phyloP scores from a whole-genome alignment of 2,329 filamentous ascomycete genomes.

The Paramyrothecium roridum region DNA sequence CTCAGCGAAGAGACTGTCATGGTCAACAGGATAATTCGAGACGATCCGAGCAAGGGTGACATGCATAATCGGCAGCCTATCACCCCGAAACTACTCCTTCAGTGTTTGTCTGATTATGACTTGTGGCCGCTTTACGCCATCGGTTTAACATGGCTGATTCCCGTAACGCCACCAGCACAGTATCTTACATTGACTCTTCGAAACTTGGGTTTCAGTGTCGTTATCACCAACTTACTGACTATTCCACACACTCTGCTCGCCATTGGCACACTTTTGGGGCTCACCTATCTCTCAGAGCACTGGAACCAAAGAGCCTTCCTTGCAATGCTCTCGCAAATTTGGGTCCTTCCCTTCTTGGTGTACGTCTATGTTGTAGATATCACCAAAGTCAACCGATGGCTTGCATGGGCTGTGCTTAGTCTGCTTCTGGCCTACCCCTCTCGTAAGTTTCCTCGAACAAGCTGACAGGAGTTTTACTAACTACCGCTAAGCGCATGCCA shows the following conservation, averaged over 20 bases:
- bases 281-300: conserved; percentile 26
- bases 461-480: conserved; percentile 5
- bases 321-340: conserved; percentile 42
- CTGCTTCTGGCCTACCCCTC: conserved; percentile 34
- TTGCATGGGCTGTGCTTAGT: conserved; percentile 28
- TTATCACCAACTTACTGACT: conserved; percentile 29
- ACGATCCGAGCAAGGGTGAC: conserved; percentile 56
- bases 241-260: conserved; percentile 4
- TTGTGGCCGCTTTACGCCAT: conserved; percentile 53
- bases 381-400: conserved; percentile 23
- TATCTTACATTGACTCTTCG: conserved; percentile 47
- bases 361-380: conserved; percentile 35
- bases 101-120: conserved; percentile 55
- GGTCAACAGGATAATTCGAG: conserved; percentile 52
- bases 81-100: conserved; percentile 42
- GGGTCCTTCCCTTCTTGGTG: conserved; percentile 55
- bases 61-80: conserved; percentile 55
- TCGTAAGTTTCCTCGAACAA: conserved; percentile 26
- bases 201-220: conserved; percentile 28
- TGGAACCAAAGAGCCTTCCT: conserved; percentile 42
- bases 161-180: conserved; percentile 37
- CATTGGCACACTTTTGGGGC: conserved; percentile 9
- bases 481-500: conserved; percentile 17
- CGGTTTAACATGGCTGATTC: conserved; percentile 45
- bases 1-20: conserved; percentile 48